Evolutionary conservation across 129 eudicot genomes (phyloP), one percentile per base, ranked within the genome.

Genomic region (Escallonia herrerae): DNA sequence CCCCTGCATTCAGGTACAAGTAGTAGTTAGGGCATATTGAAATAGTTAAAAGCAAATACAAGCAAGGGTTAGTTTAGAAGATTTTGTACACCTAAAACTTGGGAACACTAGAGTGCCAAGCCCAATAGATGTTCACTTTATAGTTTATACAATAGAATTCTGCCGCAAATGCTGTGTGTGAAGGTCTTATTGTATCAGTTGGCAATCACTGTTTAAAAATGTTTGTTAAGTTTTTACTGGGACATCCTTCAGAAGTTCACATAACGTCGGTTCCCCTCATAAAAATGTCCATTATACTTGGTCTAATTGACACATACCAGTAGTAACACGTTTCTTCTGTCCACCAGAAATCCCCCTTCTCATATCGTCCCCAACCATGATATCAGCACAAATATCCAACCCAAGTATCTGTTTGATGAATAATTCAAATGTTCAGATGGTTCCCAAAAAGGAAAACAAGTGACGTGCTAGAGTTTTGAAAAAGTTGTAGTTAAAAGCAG

Each of bases 291-390:
- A 22, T 22, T 22, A 22, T 22, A 22, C 33, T 22, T 22, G 33
- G 3, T 22, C 33, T 22, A 22, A 22, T 22, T 22, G 33, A 5
- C 43, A 68, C 72, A 43, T 60, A 77, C 82, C 82, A 43, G 77
- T 77, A 8, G 82, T 77, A 12, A 77, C 74, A 38, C 82, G 76
- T 67, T 76, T 76, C 45, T 76, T 76, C 40, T 76, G 76, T 56
- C 81, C 81, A 5, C 81, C 81, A 8, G 82, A 77, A 55, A 77
- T 77, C 10, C 82, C 82, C 56, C 82, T 61, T 44, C 74, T 67
- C 82, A 77, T 77, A 12, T 72, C 82, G 63, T 77, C 78, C n/a
- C 82, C 82, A 5, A 77, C 82, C 78, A 77, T 66, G 40, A 65
- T 72, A 77, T 77, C 77, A 45, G 82, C 77, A 56, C 82, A 77